Evolutionary conservation across 148 eudicot genomes (phyloP).

Genomic region (Heliosperma pusillum): DNA sequence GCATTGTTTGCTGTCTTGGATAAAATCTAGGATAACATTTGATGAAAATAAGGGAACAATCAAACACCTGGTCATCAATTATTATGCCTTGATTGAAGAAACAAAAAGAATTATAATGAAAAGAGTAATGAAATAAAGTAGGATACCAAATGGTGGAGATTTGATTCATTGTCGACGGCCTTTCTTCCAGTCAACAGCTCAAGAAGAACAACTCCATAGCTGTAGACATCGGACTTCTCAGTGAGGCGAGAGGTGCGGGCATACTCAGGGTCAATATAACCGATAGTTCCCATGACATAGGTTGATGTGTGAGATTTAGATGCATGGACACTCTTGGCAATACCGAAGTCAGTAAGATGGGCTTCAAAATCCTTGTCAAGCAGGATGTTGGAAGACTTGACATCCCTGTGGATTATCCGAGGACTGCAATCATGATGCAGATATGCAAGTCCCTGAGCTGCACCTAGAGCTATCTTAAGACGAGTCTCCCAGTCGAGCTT

Average conservation of each 20-base stretch:
- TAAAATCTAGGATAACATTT: conserved; percentile 45
- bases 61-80: too few species aligned
- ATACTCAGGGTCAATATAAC: conserved; percentile 96
- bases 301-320: conserved; percentile 89
- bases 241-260: conserved; percentile 96
- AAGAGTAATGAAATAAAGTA: not conserved
- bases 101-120: too few species aligned
- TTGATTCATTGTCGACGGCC: conserved; percentile 91
- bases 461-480: conserved; percentile 71
- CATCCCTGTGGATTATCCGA: conserved; percentile 88
- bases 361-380: conserved; percentile 91
- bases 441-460: conserved; percentile 98
- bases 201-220: conserved; percentile 88
- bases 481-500: conserved; percentile 95
- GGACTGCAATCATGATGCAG: conserved; percentile 99
- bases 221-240: conserved; percentile 96
- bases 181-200: conserved; percentile 93
- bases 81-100: too few species aligned
- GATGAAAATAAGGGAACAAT: too few species aligned
- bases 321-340: conserved; percentile 78
- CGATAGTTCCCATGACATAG: conserved; percentile 92
- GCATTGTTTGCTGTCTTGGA: conserved; percentile 87
- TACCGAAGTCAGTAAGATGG: conserved; percentile 95
- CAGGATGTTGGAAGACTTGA: conserved; percentile 90
- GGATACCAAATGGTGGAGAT: conserved; percentile 85